phyloP scores from a whole-genome alignment of 352 stramenopile species.

The Phytophthora macrochlamydospora region DNA sequence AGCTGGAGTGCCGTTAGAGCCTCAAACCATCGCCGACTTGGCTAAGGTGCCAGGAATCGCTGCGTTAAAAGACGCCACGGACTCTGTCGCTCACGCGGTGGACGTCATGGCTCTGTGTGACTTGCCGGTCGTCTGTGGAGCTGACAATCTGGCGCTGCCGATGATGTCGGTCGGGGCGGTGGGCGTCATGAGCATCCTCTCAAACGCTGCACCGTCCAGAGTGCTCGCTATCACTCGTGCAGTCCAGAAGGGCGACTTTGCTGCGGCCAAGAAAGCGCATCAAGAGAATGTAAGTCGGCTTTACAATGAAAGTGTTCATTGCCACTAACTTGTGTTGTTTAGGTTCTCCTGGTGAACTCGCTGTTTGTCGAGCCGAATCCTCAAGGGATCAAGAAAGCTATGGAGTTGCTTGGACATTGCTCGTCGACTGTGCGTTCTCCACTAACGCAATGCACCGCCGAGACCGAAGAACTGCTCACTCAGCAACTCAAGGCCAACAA shows the following conservation, averaged over 20 bases:
- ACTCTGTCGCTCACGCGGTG: constrained; percentile 81
- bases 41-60: constrained; percentile 93
- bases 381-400: constrained; percentile 75
- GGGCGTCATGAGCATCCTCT: constrained; percentile 90
- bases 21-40: constrained; percentile 92
- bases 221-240: constrained; percentile 78
- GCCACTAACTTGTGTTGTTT: not conserved
- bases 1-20: constrained; percentile 92
- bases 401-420: constrained; percentile 75
- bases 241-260: constrained; percentile 75
- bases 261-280: constrained; percentile 67
- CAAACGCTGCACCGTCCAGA: constrained; percentile 73
- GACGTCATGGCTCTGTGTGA: constrained; percentile 86
- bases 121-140: constrained; percentile 87
- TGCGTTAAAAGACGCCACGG: constrained; percentile 97
- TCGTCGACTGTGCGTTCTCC: constrained; percentile 51
- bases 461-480: constrained; percentile 51
- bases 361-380: constrained; percentile 85
- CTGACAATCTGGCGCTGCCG: constrained; percentile 86
- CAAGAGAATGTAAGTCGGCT: constrained; percentile 55
- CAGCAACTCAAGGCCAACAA: constrained; percentile 55
- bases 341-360: constrained; percentile 17
- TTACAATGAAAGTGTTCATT: not conserved
- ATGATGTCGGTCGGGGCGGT: constrained; percentile 86
- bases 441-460: constrained; percentile 47